Conservation (phyloP, 345 rosid species). For the Abelmoschus esculentus region DNA sequence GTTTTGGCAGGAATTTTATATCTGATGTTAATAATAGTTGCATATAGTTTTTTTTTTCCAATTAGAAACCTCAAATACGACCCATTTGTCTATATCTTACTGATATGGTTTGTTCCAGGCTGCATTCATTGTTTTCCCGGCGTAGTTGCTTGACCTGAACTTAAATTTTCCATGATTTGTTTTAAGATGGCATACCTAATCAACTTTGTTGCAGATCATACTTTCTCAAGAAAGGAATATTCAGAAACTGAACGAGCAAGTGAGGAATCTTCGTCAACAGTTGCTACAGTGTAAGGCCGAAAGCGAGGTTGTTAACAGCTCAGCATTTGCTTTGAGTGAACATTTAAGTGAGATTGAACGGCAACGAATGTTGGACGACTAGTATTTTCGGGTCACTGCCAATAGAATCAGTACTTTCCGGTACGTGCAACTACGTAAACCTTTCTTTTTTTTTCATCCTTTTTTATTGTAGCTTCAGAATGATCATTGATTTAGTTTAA, state of each 20-base stretch:
- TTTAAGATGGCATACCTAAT: neutral
- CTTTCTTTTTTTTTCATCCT: neutral
- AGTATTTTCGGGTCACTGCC: constrained; percentile 10
- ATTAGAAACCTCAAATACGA: neutral
- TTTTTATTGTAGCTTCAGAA: neutral
- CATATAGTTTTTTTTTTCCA: neutral
- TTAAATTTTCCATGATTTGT: neutral
- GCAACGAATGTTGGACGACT: constrained; percentile 35
- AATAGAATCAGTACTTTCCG: constrained; percentile 4
- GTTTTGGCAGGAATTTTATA: neutral
- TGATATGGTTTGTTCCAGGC: neutral
- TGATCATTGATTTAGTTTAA: constrained; percentile 11
- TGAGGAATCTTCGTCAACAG: constrained; percentile 48
- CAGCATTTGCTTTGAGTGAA: constrained; percentile 34
- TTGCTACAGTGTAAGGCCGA: constrained; percentile 46
- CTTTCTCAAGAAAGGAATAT: constrained; percentile 67
- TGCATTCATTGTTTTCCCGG: neutral
- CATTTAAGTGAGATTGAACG: constrained; percentile 39
- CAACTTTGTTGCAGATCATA: constrained; percentile 42
- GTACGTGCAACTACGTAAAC: constrained; percentile 19
- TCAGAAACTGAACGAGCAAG: constrained; percentile 56
- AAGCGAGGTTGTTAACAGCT: constrained; percentile 22
- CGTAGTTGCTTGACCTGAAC: neutral
- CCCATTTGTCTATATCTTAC: neutral
- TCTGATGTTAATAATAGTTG: neutral